phyloP scores from a whole-genome alignment of 192 early-diverging fungal genomes.

The Funneliformis geosporum region DNA sequence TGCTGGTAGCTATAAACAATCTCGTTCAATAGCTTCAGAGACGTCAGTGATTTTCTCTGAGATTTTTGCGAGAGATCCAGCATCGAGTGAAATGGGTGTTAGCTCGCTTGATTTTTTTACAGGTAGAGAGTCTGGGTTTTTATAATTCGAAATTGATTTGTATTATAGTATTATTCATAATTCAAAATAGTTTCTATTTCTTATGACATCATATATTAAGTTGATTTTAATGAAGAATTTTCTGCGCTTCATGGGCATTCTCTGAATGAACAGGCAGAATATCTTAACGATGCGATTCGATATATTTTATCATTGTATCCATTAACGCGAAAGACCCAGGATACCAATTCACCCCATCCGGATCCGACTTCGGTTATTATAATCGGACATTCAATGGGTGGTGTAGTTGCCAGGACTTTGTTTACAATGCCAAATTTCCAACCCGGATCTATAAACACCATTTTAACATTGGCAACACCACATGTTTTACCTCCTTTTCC shows the following conservation, averaged over 20 bases:
- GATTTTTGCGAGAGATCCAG: conserved; percentile 33
- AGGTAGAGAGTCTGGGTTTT: conserved; percentile 36
- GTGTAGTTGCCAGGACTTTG: conserved; percentile 85
- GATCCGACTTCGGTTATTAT: conserved; percentile 77
- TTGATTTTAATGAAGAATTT: conserved; percentile 88
- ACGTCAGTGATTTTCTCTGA: conserved; percentile 61
- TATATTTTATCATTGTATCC: conserved; percentile 77
- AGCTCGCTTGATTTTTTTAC: conserved; percentile 59
- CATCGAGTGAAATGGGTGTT: conserved; percentile 35
- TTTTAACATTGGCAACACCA: conserved; percentile 89
- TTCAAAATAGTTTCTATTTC: not conserved
- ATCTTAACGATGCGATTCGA: conserved; percentile 76
- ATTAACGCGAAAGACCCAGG: conserved; percentile 35
- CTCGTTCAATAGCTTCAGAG: conserved; percentile 80
- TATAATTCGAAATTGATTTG: not conserved
- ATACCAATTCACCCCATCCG: conserved; percentile 28
- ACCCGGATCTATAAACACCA: conserved; percentile 70
- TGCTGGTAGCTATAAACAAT: conserved; percentile 90
- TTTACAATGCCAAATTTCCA: conserved; percentile 71
- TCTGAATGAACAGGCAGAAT: conserved; percentile 83
- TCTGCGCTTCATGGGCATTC: conserved; percentile 85
- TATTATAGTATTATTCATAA: not conserved
- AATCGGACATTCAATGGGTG: conserved; percentile 95
- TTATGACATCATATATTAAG: conserved; percentile 41
- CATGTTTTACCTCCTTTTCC: conserved; percentile 79